A percentile compares a stretch with the other conserved stretches of the same genome.
Evolutionary conservation across 129 eudicot species (phyloP).

Genomic region (Artemisia argyi): DNA sequence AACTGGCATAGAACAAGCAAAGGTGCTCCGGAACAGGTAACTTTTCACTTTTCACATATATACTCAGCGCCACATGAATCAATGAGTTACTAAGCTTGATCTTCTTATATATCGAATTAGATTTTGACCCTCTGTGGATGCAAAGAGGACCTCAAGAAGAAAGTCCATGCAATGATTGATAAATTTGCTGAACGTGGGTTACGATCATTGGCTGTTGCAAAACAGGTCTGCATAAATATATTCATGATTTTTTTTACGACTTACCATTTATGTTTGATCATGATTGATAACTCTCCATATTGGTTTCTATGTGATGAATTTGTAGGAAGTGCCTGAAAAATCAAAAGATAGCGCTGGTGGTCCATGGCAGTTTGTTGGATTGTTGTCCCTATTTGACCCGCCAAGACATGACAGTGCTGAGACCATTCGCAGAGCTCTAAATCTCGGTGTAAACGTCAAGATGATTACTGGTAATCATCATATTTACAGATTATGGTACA

Average conservation of each 20-base stretch:
- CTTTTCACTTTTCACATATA: not conserved
- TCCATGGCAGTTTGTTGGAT: constrained; percentile 88
- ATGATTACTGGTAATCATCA: constrained; percentile 74
- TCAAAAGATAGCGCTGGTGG: constrained; percentile 73
- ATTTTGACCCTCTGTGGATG: constrained; percentile 74
- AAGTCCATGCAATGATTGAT: constrained; percentile 81
- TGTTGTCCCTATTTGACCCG: constrained; percentile 84
- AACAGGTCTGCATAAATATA: constrained; percentile 52
- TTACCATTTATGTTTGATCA: not conserved
- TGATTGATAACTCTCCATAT: not conserved
- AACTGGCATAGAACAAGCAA: constrained; percentile 92
- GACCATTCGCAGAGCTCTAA: constrained; percentile 85
- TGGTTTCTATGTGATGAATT: not conserved
- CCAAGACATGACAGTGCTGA: constrained; percentile 97
- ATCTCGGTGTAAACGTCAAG: constrained; percentile 89
- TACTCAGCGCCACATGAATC: not conserved
- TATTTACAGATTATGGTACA: not conserved
- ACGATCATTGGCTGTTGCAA: constrained; percentile 81
- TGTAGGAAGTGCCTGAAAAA: constrained; percentile 83
- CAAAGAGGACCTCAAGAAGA: constrained; percentile 75
- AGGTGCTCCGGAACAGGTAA: constrained; percentile 95
- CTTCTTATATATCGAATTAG: constrained; percentile 33
- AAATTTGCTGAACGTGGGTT: constrained; percentile 90
- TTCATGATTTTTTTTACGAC: not conserved
- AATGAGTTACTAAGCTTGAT: constrained; percentile 16